A percentile compares a stretch with the other conserved stretches of the same genome.
These are phyloP conservation scores for Brassica carinata DNA, from an alignment of 345 rosid species.

Conservation along the genomic window DNA sequence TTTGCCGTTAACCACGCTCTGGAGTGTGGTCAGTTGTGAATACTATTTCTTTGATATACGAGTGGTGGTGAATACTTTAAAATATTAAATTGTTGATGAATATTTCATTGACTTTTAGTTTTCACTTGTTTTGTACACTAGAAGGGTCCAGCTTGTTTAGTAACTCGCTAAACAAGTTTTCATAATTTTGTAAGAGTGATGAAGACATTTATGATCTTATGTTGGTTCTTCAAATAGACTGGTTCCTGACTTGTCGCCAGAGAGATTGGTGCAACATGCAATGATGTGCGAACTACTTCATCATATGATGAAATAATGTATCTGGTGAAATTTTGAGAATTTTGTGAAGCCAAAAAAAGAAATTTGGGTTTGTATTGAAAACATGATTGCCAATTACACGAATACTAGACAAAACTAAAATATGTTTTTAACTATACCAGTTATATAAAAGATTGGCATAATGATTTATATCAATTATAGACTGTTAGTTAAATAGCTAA, in stretches of 20 bases:
- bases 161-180: slow-evolving; percentile 30
- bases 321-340: not conserved
- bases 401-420: not conserved
- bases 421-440: not conserved
- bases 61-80: not conserved
- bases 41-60: not conserved
- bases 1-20: not conserved
- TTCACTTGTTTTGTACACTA: not conserved
- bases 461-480: not conserved
- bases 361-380: not conserved
- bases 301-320: not conserved
- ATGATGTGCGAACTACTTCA: not conserved
- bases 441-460: not conserved
- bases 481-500: not conserved
- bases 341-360: not conserved
- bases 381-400: not conserved
- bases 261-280: not conserved
- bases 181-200: not conserved
- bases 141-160: slow-evolving; percentile 21
- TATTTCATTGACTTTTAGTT: not conserved
- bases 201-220: not conserved
- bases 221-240: not conserved
- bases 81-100: not conserved
- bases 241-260: not conserved
- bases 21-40: not conserved